Base-by-base conservation (phyloP, 2,329 filamentous ascomycete genomes). In the Karstenula rhodostoma region DNA sequence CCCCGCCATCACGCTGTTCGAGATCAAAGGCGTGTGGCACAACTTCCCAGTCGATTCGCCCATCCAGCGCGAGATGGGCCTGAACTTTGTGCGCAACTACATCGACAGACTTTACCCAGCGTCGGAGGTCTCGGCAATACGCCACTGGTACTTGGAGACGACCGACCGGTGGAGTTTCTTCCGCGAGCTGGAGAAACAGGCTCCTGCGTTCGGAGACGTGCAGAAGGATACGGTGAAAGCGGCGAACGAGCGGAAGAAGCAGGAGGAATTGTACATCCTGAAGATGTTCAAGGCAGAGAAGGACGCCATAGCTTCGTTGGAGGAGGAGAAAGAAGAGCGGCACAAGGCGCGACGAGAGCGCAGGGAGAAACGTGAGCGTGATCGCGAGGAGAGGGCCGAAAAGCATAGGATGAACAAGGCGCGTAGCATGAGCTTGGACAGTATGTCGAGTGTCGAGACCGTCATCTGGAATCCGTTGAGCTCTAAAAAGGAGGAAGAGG, bases 1-100 rank as follows among this genome's bases (percentile, higher is more conserved):
- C 2, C 17, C 54, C 1, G 52, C 66, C 0, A 53, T 74, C 4
- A 32, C 27, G 2, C 17, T 65, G 13, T 8, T 43, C 9, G 61
- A 65, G n/a, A 62, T 74, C 42, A 56, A 56, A 10, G 35, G 44
- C 10, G 25, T 73, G 4, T 73, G 69, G 69, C 37, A 47, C 1
- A 54, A 33, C 1, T 72, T 70, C 25, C 62, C 64, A 0, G 42
- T 55, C n/a, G 27, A 52, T 8, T 64, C 60, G 2, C 29, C 51
- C 7, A 57, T 71, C 2, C 22, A 66, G 22, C 53, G 52, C 29
- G 61, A 63, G 27, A 66, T 66, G 65, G 67, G 62, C 0, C 2
- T 58, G 12, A 70, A 68, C 50, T 70, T 66, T 51, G 42, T 68
- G 12, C 56, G 57, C 12, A 56, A 58, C 10, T 58, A 63, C 32